phyloP scores from a whole-genome alignment of 1,139 yeast genomes.

The Debaryomyces sp. region DNA sequence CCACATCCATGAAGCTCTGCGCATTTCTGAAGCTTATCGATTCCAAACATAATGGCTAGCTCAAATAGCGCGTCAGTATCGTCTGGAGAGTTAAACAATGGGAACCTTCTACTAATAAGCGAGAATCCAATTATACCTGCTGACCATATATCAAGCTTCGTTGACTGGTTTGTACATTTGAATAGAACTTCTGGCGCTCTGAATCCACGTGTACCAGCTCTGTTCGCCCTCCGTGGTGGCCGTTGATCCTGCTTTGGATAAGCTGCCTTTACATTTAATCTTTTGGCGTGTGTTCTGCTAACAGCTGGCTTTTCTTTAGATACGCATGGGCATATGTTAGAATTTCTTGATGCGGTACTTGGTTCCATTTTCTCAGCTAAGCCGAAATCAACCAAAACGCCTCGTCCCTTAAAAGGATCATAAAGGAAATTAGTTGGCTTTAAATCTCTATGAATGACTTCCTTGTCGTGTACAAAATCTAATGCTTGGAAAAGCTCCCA shows the following conservation, averaged over 20 bases:
- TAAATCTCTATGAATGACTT: constrained; percentile 84
- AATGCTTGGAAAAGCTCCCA: constrained; percentile 77
- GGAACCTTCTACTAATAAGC: constrained; percentile 72
- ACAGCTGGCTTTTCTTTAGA: constrained; percentile 26
- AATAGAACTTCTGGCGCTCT: constrained; percentile 93
- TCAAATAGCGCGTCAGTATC: constrained; percentile 92
- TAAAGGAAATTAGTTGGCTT: constrained; percentile 89
- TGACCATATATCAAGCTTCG: constrained; percentile 88
- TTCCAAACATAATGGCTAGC: constrained; percentile 81
- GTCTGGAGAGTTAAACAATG: constrained; percentile 86
- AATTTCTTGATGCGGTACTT: constrained; percentile 14
- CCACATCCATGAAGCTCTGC: constrained; percentile 90
- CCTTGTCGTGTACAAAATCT: constrained; percentile 72
- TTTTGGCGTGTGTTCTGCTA: constrained; percentile 31
- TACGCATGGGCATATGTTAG: constrained; percentile 35
- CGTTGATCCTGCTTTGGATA: constrained; percentile 81
- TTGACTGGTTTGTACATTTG: constrained; percentile 82
- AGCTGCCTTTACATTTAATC: constrained; percentile 57
- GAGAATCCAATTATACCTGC: constrained; percentile 86
- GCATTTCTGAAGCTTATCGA: constrained; percentile 68
- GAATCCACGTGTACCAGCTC: constrained; percentile 98
- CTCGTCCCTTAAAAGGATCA: constrained; percentile 73
- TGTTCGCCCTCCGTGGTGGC: constrained; percentile 89
- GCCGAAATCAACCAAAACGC: constrained; percentile 92
- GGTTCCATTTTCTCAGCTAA: constrained; percentile 62